Base-by-base conservation (phyloP, 2,329 filamentous ascomycete genomes). In the Fusarium neocosmosporiellum region DNA sequence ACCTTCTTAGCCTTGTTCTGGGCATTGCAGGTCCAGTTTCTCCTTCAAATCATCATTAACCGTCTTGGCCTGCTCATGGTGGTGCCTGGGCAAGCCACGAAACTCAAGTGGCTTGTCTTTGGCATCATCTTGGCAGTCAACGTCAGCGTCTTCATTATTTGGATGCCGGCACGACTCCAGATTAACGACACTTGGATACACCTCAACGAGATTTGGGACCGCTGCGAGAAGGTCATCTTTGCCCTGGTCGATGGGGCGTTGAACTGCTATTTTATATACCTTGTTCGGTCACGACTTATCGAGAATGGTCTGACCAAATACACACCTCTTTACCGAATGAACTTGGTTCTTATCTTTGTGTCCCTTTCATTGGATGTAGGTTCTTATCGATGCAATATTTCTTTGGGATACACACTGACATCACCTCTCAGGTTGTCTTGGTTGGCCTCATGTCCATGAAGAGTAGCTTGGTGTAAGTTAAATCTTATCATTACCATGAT, bases 11-110 rank as follows among this genome's bases (percentile, higher is more conserved):
- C 66, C 4, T 31, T 75, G 0, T 72, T 74, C 20, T 85, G 85
- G 84, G 78, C 80, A 2, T 67, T 85, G 1, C 82, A 86, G 70
- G 82, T 88, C 11, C 87, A 88, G 55, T 81, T 86, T 7, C 77
- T 88, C 0, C 83, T 88, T 34, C 86, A 88, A 63, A 88, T 88
- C 41, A 88, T 89, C 69, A 84, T 88, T 67, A 89, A 89, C 68
- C 84, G 87, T 11, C 84, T 88, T 4, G 80, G 83, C 0, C 78
- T 89, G 0, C 79, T 89, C 7, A 80, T 86, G 29, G 79, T 83
- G 0, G 77, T 86, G 39, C 81, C 80, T 2, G 77, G 71, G 0
- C 82, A 80, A 13, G 81, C 83, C 2, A 50, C 66, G 0, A 77
- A 69, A 8, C 77, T 89, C 10, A 87, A 88, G 70, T 85, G 85